Evolutionary conservation across 345 rosid species (phyloP).

Genomic region (Eucalyptus erythrocorys): DNA sequence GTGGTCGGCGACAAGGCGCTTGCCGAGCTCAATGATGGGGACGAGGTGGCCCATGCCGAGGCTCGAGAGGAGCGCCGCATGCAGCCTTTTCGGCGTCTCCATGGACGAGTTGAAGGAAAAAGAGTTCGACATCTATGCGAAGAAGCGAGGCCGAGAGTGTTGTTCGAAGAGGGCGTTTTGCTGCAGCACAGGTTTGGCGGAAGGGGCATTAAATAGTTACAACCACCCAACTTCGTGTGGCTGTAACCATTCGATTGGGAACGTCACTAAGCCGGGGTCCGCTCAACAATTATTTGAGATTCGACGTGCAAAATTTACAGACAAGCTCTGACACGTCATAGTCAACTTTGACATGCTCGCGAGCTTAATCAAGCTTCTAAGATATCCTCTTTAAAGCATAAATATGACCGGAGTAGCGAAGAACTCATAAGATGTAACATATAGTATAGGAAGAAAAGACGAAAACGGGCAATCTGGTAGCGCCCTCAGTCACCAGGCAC

Average conservation of each 20-base stretch:
- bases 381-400: background rate
- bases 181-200: background rate
- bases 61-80: slow-evolving; percentile 26
- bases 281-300: no score
- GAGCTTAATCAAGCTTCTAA: background rate
- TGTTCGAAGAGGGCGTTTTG: background rate
- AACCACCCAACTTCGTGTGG: background rate
- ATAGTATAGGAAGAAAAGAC: no score
- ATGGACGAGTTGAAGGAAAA: background rate
- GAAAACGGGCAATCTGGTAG: background rate
- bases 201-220: background rate
- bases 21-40: slow-evolving; percentile 42
- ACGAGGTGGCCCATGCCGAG: slow-evolving; percentile 59
- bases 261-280: background rate
- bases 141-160: background rate
- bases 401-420: background rate
- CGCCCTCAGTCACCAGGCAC: background rate
- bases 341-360: background rate
- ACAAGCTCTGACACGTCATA: background rate
- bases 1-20: slow-evolving; percentile 20
- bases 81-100: slow-evolving; percentile 6
- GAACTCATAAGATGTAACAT: background rate
- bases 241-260: background rate
- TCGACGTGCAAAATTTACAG: background rate
- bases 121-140: background rate